A percentile compares a stretch with the other conserved stretches of the same genome.
phyloP scores from a whole-genome alignment of 1,139 yeast genomes.

The Geotrichum klebahnii region DNA sequence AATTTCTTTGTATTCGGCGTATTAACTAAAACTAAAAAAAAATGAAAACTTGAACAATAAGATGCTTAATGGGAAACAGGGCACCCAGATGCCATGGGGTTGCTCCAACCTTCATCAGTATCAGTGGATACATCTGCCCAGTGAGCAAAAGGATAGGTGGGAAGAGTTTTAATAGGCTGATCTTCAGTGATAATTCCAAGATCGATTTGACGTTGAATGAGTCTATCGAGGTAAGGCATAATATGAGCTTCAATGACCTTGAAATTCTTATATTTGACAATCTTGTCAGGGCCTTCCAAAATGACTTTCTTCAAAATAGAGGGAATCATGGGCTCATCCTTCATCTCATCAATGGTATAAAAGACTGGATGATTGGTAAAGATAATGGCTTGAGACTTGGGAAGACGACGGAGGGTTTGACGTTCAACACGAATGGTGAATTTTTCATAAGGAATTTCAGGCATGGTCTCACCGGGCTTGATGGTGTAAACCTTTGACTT shows the following conservation, averaged over 20 bases:
- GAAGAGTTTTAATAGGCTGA: constrained; percentile 56
- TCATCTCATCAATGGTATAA: constrained; percentile 70
- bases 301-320: constrained; percentile 58
- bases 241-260: constrained; percentile 56
- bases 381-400: constrained; percentile 55
- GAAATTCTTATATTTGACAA: constrained; percentile 60
- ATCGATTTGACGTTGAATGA: constrained; percentile 56
- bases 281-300: constrained; percentile 62
- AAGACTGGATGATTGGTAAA: constrained; percentile 67
- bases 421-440: constrained; percentile 60
- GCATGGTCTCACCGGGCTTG: constrained; percentile 40
- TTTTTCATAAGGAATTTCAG: constrained; percentile 40
- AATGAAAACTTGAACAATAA: no score
- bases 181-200: constrained; percentile 53
- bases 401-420: constrained; percentile 64
- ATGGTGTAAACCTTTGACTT: constrained; percentile 48
- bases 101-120: constrained; percentile 31
- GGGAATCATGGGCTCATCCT: constrained; percentile 72
- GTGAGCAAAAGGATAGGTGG: constrained; percentile 61
- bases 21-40: no score
- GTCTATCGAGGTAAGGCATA: constrained; percentile 52
- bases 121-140: constrained; percentile 32
- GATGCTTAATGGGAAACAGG: no score
- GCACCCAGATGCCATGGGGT: no score
- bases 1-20: no score